A percentile compares a stretch with the other conserved stretches of the same genome.
Evolutionary conservation across 371 early-diverging fungal genomes (phyloP).

Genomic region (Mycotypha africana): DNA sequence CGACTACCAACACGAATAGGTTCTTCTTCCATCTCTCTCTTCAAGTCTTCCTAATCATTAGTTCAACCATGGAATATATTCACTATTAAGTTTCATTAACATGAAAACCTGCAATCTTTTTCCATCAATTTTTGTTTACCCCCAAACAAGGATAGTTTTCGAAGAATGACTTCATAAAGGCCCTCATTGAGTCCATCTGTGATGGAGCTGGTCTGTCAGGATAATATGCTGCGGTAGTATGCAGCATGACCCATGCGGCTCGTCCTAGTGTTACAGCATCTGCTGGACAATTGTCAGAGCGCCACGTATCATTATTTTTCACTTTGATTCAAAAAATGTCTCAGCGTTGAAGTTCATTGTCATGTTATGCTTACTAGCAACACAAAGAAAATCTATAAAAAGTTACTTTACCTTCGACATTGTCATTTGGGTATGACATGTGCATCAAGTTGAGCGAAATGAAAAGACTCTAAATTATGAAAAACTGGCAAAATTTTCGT

Average conservation of each 20-base stretch:
- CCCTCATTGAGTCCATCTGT: constrained; percentile 73
- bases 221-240: constrained; percentile 98
- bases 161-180: constrained; percentile 71
- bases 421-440: too few species aligned
- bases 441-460: too few species aligned
- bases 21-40: constrained; percentile 49
- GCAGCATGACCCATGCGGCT: constrained; percentile 97
- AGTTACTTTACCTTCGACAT: too few species aligned
- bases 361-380: too few species aligned
- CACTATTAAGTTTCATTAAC: too few species aligned
- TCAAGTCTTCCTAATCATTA: constrained; percentile 54
- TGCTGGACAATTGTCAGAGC: constrained; percentile 67
- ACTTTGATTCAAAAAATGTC: too few species aligned
- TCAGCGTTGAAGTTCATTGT: too few species aligned
- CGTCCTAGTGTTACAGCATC: constrained; percentile 80
- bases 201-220: constrained; percentile 79
- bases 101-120: too few species aligned
- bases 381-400: too few species aligned
- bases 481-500: too few species aligned
- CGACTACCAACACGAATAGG: constrained; percentile 80
- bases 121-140: constrained; percentile 53
- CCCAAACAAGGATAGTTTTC: constrained; percentile 90
- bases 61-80: not conserved
- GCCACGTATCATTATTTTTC: constrained; percentile 3
- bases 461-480: too few species aligned